Evolutionary conservation across 331 rosid genomes (phyloP).

Genomic region (Malus hybrid): DNA sequence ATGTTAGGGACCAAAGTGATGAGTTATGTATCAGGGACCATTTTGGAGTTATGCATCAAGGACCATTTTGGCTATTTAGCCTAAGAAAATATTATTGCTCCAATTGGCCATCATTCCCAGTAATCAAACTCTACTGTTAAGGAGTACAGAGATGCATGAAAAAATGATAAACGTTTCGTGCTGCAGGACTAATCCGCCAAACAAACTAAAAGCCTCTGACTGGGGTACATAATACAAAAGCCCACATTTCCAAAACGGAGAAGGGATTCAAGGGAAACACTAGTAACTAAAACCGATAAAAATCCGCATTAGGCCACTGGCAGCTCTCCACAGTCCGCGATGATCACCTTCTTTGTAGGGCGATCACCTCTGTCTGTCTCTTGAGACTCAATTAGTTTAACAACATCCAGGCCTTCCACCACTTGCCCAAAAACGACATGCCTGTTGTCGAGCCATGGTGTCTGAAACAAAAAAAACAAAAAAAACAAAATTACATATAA

Average conservation of each 20-base stretch:
- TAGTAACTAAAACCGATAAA: not conserved
- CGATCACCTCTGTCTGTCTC: slow-evolving; percentile 96
- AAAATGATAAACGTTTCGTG: not conserved
- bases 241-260: slow-evolving; percentile 13
- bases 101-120: not conserved
- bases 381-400: slow-evolving; percentile 69
- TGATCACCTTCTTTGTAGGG: slow-evolving; percentile 76
- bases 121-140: not conserved
- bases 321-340: slow-evolving; percentile 79
- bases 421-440: slow-evolving; percentile 99
- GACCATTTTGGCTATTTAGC: no score
- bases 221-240: slow-evolving; percentile 4
- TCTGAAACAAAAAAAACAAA: slow-evolving; percentile 32
- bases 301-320: slow-evolving; percentile 50
- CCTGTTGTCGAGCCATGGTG: slow-evolving; percentile 90
- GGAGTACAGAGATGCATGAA: not conserved
- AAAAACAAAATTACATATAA: not conserved
- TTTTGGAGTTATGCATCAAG: no score
- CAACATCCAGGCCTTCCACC: slow-evolving; percentile 86
- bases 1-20: no score
- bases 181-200: not conserved
- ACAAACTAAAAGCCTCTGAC: slow-evolving; percentile 2
- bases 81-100: not conserved
- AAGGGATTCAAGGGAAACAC: not conserved
- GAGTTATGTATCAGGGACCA: no score